Percentiles rank a stretch among this genome's conserved stretches.
Evolutionary conservation across 257 asterid genomes (phyloP).

Genomic region (Handroanthus guayacan): DNA sequence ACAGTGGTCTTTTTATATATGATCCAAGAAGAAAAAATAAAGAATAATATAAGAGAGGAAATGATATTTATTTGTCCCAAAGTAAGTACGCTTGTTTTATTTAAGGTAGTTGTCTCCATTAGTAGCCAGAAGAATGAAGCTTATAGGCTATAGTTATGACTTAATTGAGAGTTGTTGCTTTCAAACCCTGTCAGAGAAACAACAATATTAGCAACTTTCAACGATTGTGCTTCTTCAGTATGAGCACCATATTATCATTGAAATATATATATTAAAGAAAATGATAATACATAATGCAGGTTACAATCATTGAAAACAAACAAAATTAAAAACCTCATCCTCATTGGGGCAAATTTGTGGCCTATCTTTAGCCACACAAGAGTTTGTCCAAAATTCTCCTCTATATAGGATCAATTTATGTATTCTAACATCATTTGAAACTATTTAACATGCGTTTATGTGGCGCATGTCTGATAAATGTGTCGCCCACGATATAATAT

Average conservation of each 20-base stretch:
- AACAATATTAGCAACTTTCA: conserved; percentile 13
- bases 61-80: no score
- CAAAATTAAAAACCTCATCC: background rate
- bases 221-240: background rate
- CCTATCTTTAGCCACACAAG: conserved; percentile 22
- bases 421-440: background rate
- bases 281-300: conserved; percentile 9
- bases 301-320: conserved; percentile 23
- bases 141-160: background rate
- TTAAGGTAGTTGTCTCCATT: no score
- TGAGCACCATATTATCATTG: background rate
- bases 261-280: background rate
- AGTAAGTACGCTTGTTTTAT: no score
- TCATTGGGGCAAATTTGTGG: background rate
- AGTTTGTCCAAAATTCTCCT: background rate
- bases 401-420: background rate
- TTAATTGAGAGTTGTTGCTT: conserved; percentile 35
- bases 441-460: background rate
- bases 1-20: no score
- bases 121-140: background rate
- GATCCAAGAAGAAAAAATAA: no score
- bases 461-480: background rate
- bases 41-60: no score
- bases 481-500: background rate
- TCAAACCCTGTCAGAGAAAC: conserved; percentile 33